Evolutionary conservation across 495 filamentous ascomycete species (phyloP).

Genomic region (Thermothielavioides terrestris): DNA sequence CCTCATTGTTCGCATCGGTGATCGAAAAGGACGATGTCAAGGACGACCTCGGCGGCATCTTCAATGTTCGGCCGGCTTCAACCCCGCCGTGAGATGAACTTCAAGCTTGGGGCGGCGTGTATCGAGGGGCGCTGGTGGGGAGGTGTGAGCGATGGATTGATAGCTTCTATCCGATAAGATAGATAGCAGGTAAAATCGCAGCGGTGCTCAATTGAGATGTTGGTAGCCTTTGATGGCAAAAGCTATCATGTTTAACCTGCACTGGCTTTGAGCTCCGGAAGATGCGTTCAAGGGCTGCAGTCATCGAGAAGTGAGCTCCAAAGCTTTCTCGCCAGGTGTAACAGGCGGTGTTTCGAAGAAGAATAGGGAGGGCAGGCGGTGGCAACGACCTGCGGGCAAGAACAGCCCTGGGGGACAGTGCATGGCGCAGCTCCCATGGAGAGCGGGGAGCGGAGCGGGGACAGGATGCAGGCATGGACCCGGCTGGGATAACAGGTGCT

Average conservation of each 20-base stretch:
- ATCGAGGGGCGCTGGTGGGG: slow-evolving; percentile 20
- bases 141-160: slow-evolving; percentile 27
- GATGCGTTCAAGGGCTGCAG: slow-evolving; percentile 8
- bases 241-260: slow-evolving; percentile 18
- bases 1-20: slow-evolving; percentile 85
- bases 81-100: slow-evolving; percentile 48
- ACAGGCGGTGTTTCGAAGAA: slow-evolving; percentile 43
- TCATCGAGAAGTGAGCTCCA: slow-evolving; percentile 23
- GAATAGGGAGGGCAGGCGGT: slow-evolving; percentile 25
- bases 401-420: slow-evolving; percentile 21
- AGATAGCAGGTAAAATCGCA: not conserved
- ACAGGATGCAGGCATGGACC: slow-evolving; percentile 11
- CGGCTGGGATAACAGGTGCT: not conserved
- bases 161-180: slow-evolving; percentile 25
- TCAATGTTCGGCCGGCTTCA: slow-evolving; percentile 14
- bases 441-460: slow-evolving; percentile 23
- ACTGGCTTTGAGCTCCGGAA: slow-evolving; percentile 14
- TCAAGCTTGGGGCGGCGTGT: slow-evolving; percentile 9
- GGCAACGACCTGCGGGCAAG: slow-evolving; percentile 15
- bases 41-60: slow-evolving; percentile 79
- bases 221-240: slow-evolving; percentile 13
- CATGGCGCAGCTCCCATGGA: slow-evolving; percentile 26
- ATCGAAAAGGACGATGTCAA: slow-evolving; percentile 88
- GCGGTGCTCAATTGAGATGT: slow-evolving; percentile 29
- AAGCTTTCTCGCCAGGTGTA: slow-evolving; percentile 33